phyloP scores from a whole-genome alignment of 1,139 yeast genomes.

The Geotrichum aggregatum region DNA sequence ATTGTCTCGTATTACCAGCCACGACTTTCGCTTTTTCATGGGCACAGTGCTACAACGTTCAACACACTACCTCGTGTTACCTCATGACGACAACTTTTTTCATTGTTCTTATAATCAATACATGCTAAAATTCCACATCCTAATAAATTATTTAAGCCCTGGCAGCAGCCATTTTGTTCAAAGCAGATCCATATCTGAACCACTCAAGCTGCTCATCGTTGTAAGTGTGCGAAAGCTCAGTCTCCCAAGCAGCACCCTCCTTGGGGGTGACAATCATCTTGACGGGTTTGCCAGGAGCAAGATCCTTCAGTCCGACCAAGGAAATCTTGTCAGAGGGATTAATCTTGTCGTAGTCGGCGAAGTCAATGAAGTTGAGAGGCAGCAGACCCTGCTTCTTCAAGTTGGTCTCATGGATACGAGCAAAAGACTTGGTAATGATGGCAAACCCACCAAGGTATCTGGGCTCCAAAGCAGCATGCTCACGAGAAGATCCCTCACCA shows the following conservation, averaged over 20 bases:
- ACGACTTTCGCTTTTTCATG: no score
- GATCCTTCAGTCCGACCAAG: constrained; percentile 73
- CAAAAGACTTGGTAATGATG: constrained; percentile 94
- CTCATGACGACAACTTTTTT: no score
- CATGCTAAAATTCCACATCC: not conserved
- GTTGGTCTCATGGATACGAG: constrained; percentile 94
- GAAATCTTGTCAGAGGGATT: constrained; percentile 87
- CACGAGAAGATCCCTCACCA: constrained; percentile 99
- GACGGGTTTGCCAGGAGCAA: constrained; percentile 91
- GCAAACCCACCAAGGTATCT: constrained; percentile 98
- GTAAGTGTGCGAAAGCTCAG: constrained; percentile 91
- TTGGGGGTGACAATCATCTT: constrained; percentile 87
- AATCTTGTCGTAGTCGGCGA: constrained; percentile 91
- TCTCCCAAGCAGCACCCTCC: constrained; percentile 78
- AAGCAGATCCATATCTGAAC: constrained; percentile 99
- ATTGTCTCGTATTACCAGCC: no score
- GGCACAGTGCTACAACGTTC: no score
- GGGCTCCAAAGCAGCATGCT: constrained; percentile 99
- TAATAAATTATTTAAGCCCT: constrained; percentile 10
- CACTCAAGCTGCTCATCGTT: constrained; percentile 95
- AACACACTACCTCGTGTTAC: no score
- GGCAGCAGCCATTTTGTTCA: constrained; percentile 85
- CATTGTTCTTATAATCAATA: not conserved
- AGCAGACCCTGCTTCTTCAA: constrained; percentile 96
- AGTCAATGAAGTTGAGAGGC: constrained; percentile 88